These are phyloP conservation scores for Rhododendron griersonianum DNA, from an alignment of 148 eudicot species.

Conservation along the genomic window DNA sequence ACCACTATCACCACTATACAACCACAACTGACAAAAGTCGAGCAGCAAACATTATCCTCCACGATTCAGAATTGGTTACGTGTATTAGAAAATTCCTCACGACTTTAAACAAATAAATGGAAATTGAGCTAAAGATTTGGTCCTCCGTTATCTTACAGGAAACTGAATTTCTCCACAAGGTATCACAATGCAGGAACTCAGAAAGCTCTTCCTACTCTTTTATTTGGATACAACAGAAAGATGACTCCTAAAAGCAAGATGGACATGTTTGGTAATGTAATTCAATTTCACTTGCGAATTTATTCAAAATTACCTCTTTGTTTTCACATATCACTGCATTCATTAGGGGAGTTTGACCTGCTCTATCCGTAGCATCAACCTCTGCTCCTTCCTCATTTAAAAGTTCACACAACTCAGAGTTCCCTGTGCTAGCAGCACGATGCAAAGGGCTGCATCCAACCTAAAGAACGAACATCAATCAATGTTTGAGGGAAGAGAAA, in stretches of 20 bases:
- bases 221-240: not conserved
- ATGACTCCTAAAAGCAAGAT: not conserved
- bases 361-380: conserved; percentile 71
- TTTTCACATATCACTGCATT: conserved; percentile 74
- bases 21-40: not conserved
- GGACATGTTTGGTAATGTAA: not conserved
- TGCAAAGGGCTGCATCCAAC: conserved; percentile 98
- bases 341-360: conserved; percentile 88
- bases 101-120: not conserved
- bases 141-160: not conserved
- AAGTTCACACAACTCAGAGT: conserved; percentile 67
- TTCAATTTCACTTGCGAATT: not conserved
- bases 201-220: not conserved
- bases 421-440: conserved; percentile 95
- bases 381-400: conserved; percentile 83
- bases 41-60: not conserved
- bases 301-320: conserved; percentile 50
- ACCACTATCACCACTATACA: not conserved
- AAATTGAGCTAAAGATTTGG: not conserved
- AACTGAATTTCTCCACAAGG: not conserved
- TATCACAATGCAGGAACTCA: not conserved
- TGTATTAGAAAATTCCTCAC: not conserved
- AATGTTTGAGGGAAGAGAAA: not conserved
- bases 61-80: not conserved
- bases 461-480: conserved; percentile 33